Evolutionary conservation across 139 green algal genomes (phyloP), one percentile per base, ranked within the genome.

Genomic region (Picochlorum costavermella): DNA sequence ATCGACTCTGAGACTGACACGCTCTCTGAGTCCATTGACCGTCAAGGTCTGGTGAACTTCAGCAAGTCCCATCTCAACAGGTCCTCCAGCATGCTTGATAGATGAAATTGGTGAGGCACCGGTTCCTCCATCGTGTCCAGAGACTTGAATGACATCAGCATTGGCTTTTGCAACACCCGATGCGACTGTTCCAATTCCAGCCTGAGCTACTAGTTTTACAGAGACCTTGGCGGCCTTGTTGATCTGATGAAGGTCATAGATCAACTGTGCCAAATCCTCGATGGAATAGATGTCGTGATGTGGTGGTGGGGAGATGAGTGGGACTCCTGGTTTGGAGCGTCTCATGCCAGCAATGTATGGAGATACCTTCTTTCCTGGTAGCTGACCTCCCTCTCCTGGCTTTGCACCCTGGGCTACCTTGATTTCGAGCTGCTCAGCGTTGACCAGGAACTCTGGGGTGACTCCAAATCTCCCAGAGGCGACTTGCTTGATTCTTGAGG

Each of bases 221-320:
- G 78, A 91, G 25, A 98, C 93, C 81, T 92, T 95, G 68, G 89
- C 84, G 9, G 70, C 37, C 14, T 85, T 71, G 68, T 92, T 94
- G 61, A 96, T 81, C 76, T 88, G 75, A 66, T 86, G 80, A 50
- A 98, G 83, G 73, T 98, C 93, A 53, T 92, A 96, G 82, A 98
- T 98, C 66, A 98, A 90, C 86, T 99, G 94, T 10, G 94, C 88
- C 46, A 98, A 86, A 69, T 98, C 94, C 86, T 99, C 94, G 63
- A 98, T 99, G 62, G 92, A 98, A 86, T 98, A 99, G 79, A 98
- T 98, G 86, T 98, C 94, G 75, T 98, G 94, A 86, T 99, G 94
- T 11, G 94, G 94, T 0, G 94, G 94, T 5, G 94, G 94, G 5
- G 84, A 95, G 79, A 99, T 99, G 33, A 99, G 88, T 12, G 94